Percentiles rank a stretch among this genome's conserved stretches.
Evolutionary conservation across 768 basidiomycete genomes (phyloP).

Genomic region (Coprinellus aureogranulatus): DNA sequence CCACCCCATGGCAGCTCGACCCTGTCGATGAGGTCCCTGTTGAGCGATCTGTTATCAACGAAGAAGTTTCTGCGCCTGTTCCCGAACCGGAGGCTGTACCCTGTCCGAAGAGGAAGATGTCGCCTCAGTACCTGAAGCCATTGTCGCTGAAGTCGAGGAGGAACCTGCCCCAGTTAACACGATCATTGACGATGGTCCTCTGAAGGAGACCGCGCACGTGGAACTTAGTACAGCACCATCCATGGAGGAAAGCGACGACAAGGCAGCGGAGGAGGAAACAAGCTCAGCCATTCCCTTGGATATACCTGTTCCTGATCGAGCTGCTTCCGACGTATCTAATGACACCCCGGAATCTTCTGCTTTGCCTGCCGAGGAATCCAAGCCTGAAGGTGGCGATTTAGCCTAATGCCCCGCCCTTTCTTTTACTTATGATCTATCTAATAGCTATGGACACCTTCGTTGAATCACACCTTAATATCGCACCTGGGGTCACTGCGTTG

Average conservation of each 20-base stretch:
- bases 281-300: not conserved
- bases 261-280: not conserved
- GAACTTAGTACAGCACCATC: too few species aligned
- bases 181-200: too few species aligned
- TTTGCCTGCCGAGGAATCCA: not conserved
- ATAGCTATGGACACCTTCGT: constrained; percentile 3
- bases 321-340: not conserved
- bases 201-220: too few species aligned
- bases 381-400: constrained; percentile 1
- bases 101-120: constrained; percentile 2
- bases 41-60: constrained; percentile 4
- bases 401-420: not conserved
- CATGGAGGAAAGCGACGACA: not conserved
- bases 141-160: not conserved
- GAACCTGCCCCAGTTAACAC: too few species aligned
- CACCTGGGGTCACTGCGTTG: not conserved
- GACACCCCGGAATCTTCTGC: not conserved
- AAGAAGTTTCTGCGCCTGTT: not conserved
- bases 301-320: not conserved
- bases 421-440: not conserved
- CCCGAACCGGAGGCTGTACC: not conserved
- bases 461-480: not conserved
- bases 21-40: not conserved
- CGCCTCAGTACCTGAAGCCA: not conserved
- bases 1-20: too few species aligned